These are phyloP conservation scores for Solanum pinnatisectum DNA, from an alignment of 257 asterid genomes.

Conservation along the genomic window DNA sequence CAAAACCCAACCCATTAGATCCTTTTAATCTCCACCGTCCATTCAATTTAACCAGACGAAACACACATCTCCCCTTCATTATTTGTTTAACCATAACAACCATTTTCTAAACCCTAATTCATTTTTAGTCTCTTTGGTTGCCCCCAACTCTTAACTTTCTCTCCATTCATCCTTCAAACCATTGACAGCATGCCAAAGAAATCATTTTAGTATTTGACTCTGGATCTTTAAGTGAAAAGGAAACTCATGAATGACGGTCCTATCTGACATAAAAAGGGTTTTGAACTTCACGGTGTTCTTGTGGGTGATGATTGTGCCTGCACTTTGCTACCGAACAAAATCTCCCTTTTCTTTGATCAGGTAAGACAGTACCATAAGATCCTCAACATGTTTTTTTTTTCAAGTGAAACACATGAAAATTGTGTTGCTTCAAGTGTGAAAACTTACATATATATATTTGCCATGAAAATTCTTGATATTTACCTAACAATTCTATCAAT, in stretches of 20 bases:
- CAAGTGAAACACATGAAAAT: neutral
- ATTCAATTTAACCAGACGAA: neutral
- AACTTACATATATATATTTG: no score
- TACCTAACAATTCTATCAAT: neutral
- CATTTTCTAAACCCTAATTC: neutral
- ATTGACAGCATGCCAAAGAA: no score
- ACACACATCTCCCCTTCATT: no score
- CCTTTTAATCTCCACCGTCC: neutral
- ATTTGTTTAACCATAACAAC: no score
- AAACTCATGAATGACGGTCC: neutral
- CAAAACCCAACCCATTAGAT: neutral
- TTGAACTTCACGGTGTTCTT: neutral
- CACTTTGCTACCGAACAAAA: neutral
- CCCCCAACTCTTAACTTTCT: neutral
- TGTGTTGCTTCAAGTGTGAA: neutral
- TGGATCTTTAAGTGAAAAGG: neutral
- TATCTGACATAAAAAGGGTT: no score
- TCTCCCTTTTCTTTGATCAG: neutral
- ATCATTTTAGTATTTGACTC: no score
- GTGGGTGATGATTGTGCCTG: neutral
- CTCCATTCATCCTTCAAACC: neutral
- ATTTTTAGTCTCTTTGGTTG: neutral
- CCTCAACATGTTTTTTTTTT: neutral
- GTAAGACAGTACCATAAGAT: neutral
- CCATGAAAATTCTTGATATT: neutral